A percentile compares a stretch with the other conserved stretches of the same genome.
Conservation (phyloP, 768 basidiomycete genomes). For the Tulasnella sp. region DNA sequence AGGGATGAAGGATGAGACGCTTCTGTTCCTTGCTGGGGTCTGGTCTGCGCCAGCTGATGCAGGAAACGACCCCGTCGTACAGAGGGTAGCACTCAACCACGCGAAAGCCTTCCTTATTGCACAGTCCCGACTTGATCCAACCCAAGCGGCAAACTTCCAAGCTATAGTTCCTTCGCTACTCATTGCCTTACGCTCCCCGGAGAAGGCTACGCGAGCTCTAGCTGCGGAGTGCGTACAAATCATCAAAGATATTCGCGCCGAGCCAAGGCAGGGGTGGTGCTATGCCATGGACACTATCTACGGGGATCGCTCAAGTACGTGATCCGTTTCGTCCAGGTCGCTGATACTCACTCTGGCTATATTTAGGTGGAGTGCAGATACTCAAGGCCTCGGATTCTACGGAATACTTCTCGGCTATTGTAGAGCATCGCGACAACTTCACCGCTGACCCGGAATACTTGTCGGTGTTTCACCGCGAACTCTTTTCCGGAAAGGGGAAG, state of each 20-base stretch:
- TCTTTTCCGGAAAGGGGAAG: conserved; percentile 34
- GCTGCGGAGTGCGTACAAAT: conserved; percentile 45
- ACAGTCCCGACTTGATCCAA: conserved; percentile 31
- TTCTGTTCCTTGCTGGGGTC: conserved; percentile 69
- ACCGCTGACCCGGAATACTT: conserved; percentile 38
- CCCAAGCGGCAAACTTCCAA: conserved; percentile 60
- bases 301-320: conserved; percentile 41
- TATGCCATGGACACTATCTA: conserved; percentile 69
- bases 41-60: conserved; percentile 31
- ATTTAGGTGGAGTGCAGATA: conserved; percentile 41
- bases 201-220: conserved; percentile 34
- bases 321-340: background rate
- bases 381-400: conserved; percentile 51
- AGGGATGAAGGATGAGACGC: conserved; percentile 51
- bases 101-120: conserved; percentile 71
- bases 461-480: conserved; percentile 44
- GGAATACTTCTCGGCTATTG: conserved; percentile 35
- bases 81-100: conserved; percentile 55
- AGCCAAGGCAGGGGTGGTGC: conserved; percentile 34
- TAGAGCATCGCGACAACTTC: conserved; percentile 16
- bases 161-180: conserved; percentile 60
- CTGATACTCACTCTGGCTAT: background rate
- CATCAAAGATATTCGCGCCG: conserved; percentile 31
- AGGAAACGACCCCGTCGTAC: conserved; percentile 23
- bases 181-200: conserved; percentile 41